Evolutionary conservation across 129 eudicot species (phyloP).

Genomic region (Lactuca saligna): DNA sequence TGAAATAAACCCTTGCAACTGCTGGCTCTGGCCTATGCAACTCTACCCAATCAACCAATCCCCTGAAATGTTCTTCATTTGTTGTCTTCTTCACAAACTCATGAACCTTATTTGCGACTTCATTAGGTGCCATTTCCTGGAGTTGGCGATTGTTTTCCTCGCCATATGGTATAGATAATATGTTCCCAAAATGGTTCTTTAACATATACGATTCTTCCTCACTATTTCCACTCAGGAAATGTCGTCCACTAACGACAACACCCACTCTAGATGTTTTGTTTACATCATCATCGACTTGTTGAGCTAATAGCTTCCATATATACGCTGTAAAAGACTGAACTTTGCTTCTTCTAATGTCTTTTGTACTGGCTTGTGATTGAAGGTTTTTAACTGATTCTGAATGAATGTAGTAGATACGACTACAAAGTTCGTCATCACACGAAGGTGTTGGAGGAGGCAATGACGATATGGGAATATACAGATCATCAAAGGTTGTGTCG

Average conservation of each 20-base stretch:
- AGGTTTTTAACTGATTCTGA: slow-evolving; percentile 30
- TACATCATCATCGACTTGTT: background rate
- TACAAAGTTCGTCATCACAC: slow-evolving; percentile 25
- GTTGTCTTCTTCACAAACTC: slow-evolving; percentile 28
- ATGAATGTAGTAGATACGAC: slow-evolving; percentile 37
- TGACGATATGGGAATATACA: slow-evolving; percentile 39
- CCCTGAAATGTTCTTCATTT: slow-evolving; percentile 41
- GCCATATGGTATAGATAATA: slow-evolving; percentile 52
- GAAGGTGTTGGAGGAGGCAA: slow-evolving; percentile 36
- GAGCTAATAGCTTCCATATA: slow-evolving; percentile 49
- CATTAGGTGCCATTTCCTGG: slow-evolving; percentile 17
- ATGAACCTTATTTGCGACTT: slow-evolving; percentile 36
- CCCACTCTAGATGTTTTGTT: slow-evolving; percentile 41
- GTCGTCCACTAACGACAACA: slow-evolving; percentile 48
- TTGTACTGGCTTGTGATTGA: slow-evolving; percentile 36
- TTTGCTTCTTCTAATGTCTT: slow-evolving; percentile 32
- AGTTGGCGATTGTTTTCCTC: slow-evolving; percentile 22
- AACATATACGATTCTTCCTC: slow-evolving; percentile 16
- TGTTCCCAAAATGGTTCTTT: slow-evolving; percentile 49
- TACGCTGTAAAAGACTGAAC: slow-evolving; percentile 43
- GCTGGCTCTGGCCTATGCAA: slow-evolving; percentile 45
- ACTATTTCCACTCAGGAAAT: slow-evolving; percentile 15
- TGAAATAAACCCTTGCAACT: slow-evolving; percentile 35
- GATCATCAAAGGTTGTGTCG: slow-evolving; percentile 28
- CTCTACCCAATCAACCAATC: slow-evolving; percentile 58